These are phyloP conservation scores for Corylus americana DNA, from an alignment of 306 rosid species.

Conservation along the genomic window DNA sequence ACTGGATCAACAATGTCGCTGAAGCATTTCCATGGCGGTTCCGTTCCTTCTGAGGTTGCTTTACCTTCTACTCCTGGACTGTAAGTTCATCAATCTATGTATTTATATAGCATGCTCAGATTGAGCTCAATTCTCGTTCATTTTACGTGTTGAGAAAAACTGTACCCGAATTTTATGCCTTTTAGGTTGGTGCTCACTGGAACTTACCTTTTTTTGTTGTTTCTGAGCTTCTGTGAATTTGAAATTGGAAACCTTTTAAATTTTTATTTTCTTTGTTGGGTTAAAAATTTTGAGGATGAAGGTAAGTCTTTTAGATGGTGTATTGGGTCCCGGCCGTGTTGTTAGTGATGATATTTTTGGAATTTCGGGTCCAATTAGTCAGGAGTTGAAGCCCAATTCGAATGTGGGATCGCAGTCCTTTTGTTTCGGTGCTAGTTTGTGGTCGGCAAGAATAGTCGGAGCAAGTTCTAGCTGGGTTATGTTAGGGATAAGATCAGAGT, in stretches of 20 bases:
- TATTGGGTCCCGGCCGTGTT: not conserved
- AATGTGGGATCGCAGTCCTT: not conserved
- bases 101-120: not conserved
- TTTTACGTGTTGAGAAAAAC: too few relatives aligned
- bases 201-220: too few relatives aligned
- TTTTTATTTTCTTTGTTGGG: too few relatives aligned
- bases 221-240: not conserved
- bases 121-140: not conserved
- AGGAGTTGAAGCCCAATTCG: too few relatives aligned
- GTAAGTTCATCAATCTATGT: not conserved
- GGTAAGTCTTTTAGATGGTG: not conserved
- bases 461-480: not conserved
- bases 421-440: not conserved
- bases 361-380: not conserved
- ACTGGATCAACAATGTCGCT: too few relatives aligned
- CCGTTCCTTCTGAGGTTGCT: not conserved
- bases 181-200: not conserved
- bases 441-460: not conserved
- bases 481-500: too few relatives aligned
- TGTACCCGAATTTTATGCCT: not conserved
- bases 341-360: not conserved
- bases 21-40: too few relatives aligned
- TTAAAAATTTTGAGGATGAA: not conserved
- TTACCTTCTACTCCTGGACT: not conserved
- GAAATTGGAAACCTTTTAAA: not conserved